phyloP scores from a whole-genome alignment of 2,329 filamentous ascomycete species.

The Hypoxylon sp. region DNA sequence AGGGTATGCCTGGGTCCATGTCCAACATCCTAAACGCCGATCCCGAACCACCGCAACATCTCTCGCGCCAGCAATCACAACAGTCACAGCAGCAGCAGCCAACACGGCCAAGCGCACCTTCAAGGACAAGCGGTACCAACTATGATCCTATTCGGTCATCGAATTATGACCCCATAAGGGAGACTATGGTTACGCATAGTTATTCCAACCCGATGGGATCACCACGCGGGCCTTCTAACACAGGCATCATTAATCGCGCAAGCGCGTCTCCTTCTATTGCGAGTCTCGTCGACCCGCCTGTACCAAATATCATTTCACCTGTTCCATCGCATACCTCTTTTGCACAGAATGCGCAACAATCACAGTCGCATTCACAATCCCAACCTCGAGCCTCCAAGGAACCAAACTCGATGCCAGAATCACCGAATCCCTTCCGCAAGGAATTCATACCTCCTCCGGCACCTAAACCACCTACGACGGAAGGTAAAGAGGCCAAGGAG shows the following conservation, averaged over 20 bases:
- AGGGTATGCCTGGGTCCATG: slow-evolving; percentile 67
- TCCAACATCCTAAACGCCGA: slow-evolving; percentile 71
- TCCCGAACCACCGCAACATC: slow-evolving; percentile 60
- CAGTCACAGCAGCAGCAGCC: slow-evolving; percentile 61
- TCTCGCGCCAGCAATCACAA: slow-evolving; percentile 62
- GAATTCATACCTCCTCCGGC: slow-evolving; percentile 57
- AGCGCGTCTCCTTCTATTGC: slow-evolving; percentile 93
- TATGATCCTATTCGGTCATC: slow-evolving; percentile 90
- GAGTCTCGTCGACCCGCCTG: slow-evolving; percentile 84
- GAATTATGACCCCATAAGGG: slow-evolving; percentile 75
- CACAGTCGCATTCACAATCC: slow-evolving; percentile 50
- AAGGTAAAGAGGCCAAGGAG: slow-evolving; percentile 60
- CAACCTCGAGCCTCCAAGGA: slow-evolving; percentile 56
- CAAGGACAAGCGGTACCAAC: slow-evolving; percentile 81
- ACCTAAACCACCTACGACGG: slow-evolving; percentile 51
- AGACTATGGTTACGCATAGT: slow-evolving; percentile 71
- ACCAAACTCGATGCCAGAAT: slow-evolving; percentile 59
- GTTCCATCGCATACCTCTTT: slow-evolving; percentile 58
- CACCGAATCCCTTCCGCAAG: slow-evolving; percentile 59
- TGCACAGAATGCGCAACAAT: slow-evolving; percentile 52
- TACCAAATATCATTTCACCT: slow-evolving; percentile 59
- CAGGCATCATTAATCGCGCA: slow-evolving; percentile 73
- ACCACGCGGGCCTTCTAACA: slow-evolving; percentile 60
- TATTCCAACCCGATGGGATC: slow-evolving; percentile 65
- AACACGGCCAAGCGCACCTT: slow-evolving; percentile 58